These are phyloP conservation scores for Ogataea methanolica DNA, from an alignment of 805 yeast species.

Conservation along the genomic window DNA sequence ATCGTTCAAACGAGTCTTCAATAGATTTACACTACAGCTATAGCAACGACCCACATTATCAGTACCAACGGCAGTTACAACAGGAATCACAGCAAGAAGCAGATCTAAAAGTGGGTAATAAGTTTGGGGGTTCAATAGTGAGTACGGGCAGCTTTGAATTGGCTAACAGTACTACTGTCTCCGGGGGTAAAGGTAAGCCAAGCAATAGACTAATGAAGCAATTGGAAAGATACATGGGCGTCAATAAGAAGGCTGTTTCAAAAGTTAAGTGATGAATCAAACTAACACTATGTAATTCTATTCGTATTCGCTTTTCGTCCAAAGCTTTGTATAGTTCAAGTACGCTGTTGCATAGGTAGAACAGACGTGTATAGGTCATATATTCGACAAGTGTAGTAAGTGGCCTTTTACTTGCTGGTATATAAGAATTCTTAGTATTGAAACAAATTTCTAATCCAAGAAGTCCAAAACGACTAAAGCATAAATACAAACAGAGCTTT, in stretches of 20 bases:
- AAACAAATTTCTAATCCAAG: no score
- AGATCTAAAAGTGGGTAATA: neutral
- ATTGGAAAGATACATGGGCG: slow-evolving; percentile 8
- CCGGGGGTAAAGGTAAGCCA: neutral
- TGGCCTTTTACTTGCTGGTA: no score
- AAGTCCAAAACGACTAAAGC: no score
- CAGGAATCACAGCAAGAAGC: neutral
- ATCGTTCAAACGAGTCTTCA: neutral
- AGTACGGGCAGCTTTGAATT: neutral
- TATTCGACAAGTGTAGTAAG: no score
- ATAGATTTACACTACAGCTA: neutral
- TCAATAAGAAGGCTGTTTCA: neutral
- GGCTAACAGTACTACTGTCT: neutral
- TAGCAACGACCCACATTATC: slow-evolving; percentile 1
- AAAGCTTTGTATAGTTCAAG: no score
- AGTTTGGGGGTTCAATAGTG: neutral
- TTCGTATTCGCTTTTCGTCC: no score
- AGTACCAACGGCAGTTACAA: slow-evolving; percentile 1
- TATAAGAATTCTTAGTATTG: no score
- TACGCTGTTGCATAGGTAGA: no score
- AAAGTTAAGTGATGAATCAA: no score
- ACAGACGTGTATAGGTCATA: no score
- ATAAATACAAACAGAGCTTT: no score
- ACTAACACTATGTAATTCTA: no score
- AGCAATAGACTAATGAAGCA: slow-evolving; percentile 7